Base-by-base conservation (phyloP, 1,284 basidiomycete species). In the Puccinia polysora region DNA sequence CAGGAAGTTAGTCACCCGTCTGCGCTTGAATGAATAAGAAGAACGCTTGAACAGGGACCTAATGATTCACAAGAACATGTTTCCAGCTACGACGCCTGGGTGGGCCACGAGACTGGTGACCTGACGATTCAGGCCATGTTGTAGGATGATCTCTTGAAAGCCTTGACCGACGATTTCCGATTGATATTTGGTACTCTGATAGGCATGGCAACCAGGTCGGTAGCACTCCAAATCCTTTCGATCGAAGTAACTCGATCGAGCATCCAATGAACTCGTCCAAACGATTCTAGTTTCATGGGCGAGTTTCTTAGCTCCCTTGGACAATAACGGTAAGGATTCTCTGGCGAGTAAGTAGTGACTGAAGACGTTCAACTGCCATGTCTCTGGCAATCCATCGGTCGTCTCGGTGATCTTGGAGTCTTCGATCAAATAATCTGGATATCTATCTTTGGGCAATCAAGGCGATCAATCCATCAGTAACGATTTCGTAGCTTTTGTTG, bases 141-240 rank as follows among this genome's bases (percentile, higher is more conserved):
- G 38, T 8, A 20, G 2, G 20, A 79, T 74, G 32, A 75, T 75
- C 47, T 79, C 76, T 52, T 79, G 76, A 56, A 80, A 74, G 4
- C 75, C 79, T 23, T 78, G 73, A 1, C 78, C 78, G 6, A 78
- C 75, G 10, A 80, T 75, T 68, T 79, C 79, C 69, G 78, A 78
- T 65, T 80, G 79, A 56, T 79, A 80, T 73, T 80, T 80, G 55
- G 77, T 77, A 45, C 77, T 77, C 59, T 80, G 78, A 75, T 80
- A 80, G 8, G 78, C 76, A 40, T 77, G 65, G 20, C 76, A 75
- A 45, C 77, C 73, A 5, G 73, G 65, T 38, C 60, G 50, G 6
- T 78, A 34, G 67, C 79, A 79, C 73, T 80, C 76, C 55, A 75
- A 77, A 71, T 80, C 79, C 36, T 70, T 74, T 20, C 74, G 70